These are phyloP conservation scores for Solanum ossicruentum DNA, from an alignment of 257 asterid species.

Conservation along the genomic window DNA sequence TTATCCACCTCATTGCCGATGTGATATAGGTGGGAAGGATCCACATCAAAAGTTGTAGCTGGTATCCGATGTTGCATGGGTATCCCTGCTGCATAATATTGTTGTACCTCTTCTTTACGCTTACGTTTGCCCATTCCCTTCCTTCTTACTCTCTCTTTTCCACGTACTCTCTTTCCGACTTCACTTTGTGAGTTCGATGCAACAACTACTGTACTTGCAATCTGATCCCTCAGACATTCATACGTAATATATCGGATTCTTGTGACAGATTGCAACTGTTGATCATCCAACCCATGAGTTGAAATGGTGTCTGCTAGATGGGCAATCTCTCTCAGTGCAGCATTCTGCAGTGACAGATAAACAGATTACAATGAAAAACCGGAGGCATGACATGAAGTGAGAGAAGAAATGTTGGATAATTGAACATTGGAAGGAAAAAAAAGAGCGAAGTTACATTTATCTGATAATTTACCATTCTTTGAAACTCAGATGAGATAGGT, in stretches of 20 bases:
- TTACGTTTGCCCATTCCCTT: slow-evolving; percentile 58
- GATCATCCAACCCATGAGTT: slow-evolving; percentile 81
- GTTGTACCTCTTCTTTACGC: slow-evolving; percentile 57
- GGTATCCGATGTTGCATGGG: slow-evolving; percentile 24
- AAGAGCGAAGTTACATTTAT: not conserved
- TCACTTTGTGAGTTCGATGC: slow-evolving; percentile 36
- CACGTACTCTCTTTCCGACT: slow-evolving; percentile 42
- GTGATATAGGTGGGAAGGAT: slow-evolving; percentile 26
- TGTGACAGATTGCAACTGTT: slow-evolving; percentile 55
- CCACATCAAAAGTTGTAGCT: slow-evolving; percentile 15
- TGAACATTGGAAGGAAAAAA: not conserved
- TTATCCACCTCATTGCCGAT: slow-evolving; percentile 23
- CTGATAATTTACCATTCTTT: slow-evolving; percentile 56
- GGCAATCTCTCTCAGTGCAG: slow-evolving; percentile 76
- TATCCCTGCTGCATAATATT: slow-evolving; percentile 21
- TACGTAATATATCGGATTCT: slow-evolving; percentile 61
- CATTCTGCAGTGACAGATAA: slow-evolving; percentile 25
- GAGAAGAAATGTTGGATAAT: not conserved
- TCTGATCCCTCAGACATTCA: slow-evolving; percentile 68
- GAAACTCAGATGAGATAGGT: slow-evolving; percentile 86
- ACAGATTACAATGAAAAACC: slow-evolving; percentile 7
- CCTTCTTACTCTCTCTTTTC: slow-evolving; percentile 85
- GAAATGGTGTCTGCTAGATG: slow-evolving; percentile 61
- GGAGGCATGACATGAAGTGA: not conserved
- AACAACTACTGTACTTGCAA: slow-evolving; percentile 22